Evolutionary conservation across 805 yeast genomes (phyloP), one percentile per base, ranked within the genome.

Genomic region (Wickerhamiella slavikovae): DNA sequence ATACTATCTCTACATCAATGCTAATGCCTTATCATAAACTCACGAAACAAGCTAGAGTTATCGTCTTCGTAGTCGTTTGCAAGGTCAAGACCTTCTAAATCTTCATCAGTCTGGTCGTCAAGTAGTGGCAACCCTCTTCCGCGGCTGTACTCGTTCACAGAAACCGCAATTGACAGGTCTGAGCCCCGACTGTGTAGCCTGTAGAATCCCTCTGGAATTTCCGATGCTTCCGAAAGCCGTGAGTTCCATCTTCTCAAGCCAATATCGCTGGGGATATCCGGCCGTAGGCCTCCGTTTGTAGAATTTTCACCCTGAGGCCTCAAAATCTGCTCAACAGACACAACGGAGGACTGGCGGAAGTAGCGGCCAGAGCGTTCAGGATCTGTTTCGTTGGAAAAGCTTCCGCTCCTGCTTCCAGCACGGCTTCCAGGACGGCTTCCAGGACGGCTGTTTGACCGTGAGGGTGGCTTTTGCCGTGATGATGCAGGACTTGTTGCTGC

Each of bases 261-360:
- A 6, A 28, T 21, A 11, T 15, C 13, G 6, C 19, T 31, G 27
- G 39, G 44, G n/a, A 41, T 36, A 9, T 24, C 30, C 6, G n/a
- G n/a, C n/a, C n/a, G n/a, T n/a, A 42, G 30, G 25, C 41, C 47
- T 15, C 41, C 37, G 32, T 40, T 36, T n/a, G n/a, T n/a, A n/a
- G n/a, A n/a, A n/a, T n/a, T n/a, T n/a, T n/a, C n/a, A n/a, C n/a
- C n/a, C n/a, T n/a, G n/a, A n/a, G n/a, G n/a, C n/a, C n/a, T n/a
- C n/a, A n/a, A n/a, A n/a, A n/a, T n/a, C n/a, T n/a, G n/a, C n/a
- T n/a, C n/a, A n/a, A n/a, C n/a, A n/a, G n/a, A n/a, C 3, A 43
- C 44, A 6, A 43, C 29, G 14, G 42, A 36, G 17, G 43, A 32
- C 30, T 43, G 47, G 11, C 47, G 39, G 40, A 34, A 41, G 30